Evolutionary conservation across 75 land plant genomes (phyloP).

Genomic region (Pinus albicaulis): DNA sequence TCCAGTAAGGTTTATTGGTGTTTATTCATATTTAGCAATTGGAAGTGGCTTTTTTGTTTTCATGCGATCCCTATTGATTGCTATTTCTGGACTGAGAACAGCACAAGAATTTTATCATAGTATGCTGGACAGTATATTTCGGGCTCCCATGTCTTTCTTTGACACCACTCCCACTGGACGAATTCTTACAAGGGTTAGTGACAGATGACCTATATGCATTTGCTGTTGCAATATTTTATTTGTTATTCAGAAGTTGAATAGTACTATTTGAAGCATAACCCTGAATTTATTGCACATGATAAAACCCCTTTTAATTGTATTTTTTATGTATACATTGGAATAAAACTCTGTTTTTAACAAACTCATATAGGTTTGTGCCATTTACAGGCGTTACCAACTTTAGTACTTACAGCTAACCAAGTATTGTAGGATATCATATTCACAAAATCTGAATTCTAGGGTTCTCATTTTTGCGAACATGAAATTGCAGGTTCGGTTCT

Average conservation of each 20-base stretch:
- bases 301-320: no score
- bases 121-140: conserved; percentile 32
- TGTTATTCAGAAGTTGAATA: neutral
- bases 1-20: conserved; percentile 16
- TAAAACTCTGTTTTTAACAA: neutral
- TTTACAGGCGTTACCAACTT: neutral
- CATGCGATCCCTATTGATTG: conserved; percentile 14
- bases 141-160: conserved; percentile 45
- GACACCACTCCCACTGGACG: conserved; percentile 48
- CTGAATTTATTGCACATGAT: no score
- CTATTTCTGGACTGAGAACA: conserved; percentile 25
- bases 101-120: conserved; percentile 34
- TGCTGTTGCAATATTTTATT: neutral
- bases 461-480: neutral
- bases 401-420: neutral
- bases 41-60: conserved; percentile 26
- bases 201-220: neutral
- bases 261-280: no score
- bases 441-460: neutral
- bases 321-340: no score
- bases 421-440: neutral
- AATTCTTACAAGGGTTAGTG: conserved; percentile 38
- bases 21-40: conserved; percentile 24
- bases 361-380: neutral
- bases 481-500: neutral